A percentile compares a stretch with the other conserved stretches of the same genome.
Conservation (phyloP, 106 monocot species). For the Apostasia ramifera region DNA sequence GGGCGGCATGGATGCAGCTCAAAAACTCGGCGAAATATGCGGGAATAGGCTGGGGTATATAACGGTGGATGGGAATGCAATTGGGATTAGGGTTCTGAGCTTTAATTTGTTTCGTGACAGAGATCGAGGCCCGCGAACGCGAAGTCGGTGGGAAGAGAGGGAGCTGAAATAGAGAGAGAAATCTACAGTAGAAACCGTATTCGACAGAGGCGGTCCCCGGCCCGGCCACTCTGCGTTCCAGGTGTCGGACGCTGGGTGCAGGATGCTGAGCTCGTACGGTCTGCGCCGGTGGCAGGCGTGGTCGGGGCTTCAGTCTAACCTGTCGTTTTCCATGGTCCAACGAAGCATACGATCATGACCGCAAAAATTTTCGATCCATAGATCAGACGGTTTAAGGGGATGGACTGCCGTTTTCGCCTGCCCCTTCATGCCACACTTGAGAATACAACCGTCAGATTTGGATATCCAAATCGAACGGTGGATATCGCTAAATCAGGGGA, state of each 20-base stretch:
- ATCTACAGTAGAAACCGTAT: constrained; percentile 3
- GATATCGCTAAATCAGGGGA: neutral
- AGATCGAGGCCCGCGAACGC: neutral
- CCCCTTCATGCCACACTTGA: no score
- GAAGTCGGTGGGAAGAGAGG: neutral
- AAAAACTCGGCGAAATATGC: neutral
- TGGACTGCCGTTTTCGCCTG: neutral
- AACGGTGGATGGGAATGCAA: neutral
- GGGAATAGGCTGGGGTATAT: neutral
- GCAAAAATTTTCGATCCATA: neutral
- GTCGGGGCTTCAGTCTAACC: neutral
- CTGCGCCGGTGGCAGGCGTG: constrained; percentile 2
- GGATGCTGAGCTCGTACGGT: neutral
- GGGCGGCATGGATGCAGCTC: constrained; percentile 7
- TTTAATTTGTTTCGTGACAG: neutral
- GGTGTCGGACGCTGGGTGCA: neutral
- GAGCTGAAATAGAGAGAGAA: neutral
- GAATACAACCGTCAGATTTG: neutral
- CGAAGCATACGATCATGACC: no score
- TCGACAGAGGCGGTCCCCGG: neutral
- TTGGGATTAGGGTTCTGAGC: neutral
- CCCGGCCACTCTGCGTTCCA: neutral
- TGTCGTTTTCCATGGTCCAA: constrained; percentile 1
- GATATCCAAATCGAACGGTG: constrained; percentile 1
- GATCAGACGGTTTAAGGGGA: neutral